Evolutionary conservation across 2,329 filamentous ascomycete genomes (phyloP).

Genomic region (Lizonia empirigonia): DNA sequence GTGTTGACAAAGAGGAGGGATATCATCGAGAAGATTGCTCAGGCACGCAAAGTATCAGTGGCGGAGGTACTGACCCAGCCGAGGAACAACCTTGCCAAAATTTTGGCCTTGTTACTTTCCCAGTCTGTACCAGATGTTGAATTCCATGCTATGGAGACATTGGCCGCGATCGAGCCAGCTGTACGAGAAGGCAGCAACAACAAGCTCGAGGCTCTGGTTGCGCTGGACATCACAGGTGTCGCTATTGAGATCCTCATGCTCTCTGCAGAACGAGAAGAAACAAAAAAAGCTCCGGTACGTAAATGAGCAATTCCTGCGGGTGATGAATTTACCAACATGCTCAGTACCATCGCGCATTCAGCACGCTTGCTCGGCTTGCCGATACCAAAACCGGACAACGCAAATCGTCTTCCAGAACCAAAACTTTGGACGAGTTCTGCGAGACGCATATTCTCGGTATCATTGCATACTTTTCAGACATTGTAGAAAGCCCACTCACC

Average conservation of each 20-base stretch:
- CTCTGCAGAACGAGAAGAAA: conserved; percentile 69
- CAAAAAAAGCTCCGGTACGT: conserved; percentile 62
- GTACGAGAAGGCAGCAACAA: conserved; percentile 65
- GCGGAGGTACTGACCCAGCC: conserved; percentile 68
- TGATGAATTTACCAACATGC: conserved; percentile 1
- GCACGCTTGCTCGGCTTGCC: conserved; percentile 52
- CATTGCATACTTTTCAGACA: conserved; percentile 79
- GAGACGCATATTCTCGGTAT: conserved; percentile 84
- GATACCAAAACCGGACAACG: conserved; percentile 56
- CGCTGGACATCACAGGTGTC: conserved; percentile 74
- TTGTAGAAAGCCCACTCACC: conserved; percentile 69
- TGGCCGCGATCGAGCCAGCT: conserved; percentile 71
- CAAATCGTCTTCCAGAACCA: conserved; percentile 55
- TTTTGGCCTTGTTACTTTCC: conserved; percentile 63
- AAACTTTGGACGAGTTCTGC: conserved; percentile 74
- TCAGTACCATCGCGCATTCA: conserved; percentile 57
- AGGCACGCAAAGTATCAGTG: conserved; percentile 62
- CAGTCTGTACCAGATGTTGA: conserved; percentile 70
- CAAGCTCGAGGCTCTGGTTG: conserved; percentile 71
- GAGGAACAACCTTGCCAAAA: conserved; percentile 61
- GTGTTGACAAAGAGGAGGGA: conserved; percentile 79
- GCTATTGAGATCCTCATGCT: conserved; percentile 82
- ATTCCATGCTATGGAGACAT: conserved; percentile 68
- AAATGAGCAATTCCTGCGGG: not conserved
- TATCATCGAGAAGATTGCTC: conserved; percentile 79